A percentile compares a stretch with the other conserved stretches of the same genome.
Evolutionary conservation across 805 yeast species (phyloP).

Genomic region (Saccharomycopsis sp.): DNA sequence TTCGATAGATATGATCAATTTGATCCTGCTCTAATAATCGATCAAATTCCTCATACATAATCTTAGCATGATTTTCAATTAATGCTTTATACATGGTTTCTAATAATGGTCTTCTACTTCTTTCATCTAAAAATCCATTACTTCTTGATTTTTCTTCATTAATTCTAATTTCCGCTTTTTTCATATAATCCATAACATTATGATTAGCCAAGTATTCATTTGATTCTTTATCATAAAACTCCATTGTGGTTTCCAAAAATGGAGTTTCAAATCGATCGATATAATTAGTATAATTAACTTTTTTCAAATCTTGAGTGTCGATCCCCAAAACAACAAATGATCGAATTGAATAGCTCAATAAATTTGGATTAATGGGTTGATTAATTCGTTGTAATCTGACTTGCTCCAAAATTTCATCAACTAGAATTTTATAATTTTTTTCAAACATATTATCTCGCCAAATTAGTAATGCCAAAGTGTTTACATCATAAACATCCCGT

Average conservation of each 20-base stretch:
- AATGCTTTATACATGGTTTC: constrained; percentile 70
- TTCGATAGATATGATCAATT: constrained; percentile 64
- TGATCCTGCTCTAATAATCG: constrained; percentile 67
- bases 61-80: constrained; percentile 70
- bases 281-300: constrained; percentile 76
- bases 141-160: constrained; percentile 78
- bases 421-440: constrained; percentile 50
- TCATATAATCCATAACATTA: constrained; percentile 86
- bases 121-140: constrained; percentile 74
- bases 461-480: constrained; percentile 75
- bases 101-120: constrained; percentile 70
- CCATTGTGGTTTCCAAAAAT: constrained; percentile 63
- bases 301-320: constrained; percentile 83
- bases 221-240: constrained; percentile 51
- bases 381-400: constrained; percentile 76
- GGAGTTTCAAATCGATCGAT: constrained; percentile 70
- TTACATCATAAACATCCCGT: constrained; percentile 83
- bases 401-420: constrained; percentile 66
- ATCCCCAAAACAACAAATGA: constrained; percentile 88
- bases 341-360: constrained; percentile 66
- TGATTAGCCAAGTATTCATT: constrained; percentile 57
- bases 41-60: constrained; percentile 70
- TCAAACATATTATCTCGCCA: constrained; percentile 85
- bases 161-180: constrained; percentile 74
- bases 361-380: constrained; percentile 58